A percentile compares a stretch with the other conserved stretches of the same genome.
Conservation (phyloP, 306 rosid species). For the Lathyrus oleraceus region DNA sequence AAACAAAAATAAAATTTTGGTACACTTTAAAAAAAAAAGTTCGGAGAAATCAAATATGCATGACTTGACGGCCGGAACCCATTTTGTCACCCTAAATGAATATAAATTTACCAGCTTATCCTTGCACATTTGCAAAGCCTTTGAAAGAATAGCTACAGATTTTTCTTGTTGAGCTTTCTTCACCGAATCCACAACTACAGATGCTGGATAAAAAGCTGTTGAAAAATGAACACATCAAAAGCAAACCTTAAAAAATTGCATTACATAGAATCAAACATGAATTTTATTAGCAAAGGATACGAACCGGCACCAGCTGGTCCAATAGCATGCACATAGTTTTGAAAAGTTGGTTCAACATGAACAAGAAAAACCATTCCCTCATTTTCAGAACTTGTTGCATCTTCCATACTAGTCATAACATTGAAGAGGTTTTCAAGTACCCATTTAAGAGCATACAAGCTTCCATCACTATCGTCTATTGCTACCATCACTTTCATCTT, state of each 20-base stretch:
- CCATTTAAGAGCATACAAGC: slow-evolving; percentile 68
- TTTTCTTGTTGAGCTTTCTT: slow-evolving; percentile 62
- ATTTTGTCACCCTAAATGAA: too few relatives aligned
- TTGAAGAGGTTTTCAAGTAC: slow-evolving; percentile 47
- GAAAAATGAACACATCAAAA: background rate
- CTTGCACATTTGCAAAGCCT: slow-evolving; percentile 59
- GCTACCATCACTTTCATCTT: slow-evolving; percentile 70
- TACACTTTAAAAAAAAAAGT: too few relatives aligned
- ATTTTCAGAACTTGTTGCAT: slow-evolving; percentile 4
- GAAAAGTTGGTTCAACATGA: slow-evolving; percentile 51
- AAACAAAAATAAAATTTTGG: too few relatives aligned
- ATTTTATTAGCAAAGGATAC: background rate
- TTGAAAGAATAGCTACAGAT: slow-evolving; percentile 48
- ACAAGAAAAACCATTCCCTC: slow-evolving; percentile 43
- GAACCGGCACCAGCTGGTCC: slow-evolving; percentile 52
- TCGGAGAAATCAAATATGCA: too few relatives aligned
- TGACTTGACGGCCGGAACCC: too few relatives aligned
- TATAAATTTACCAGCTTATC: slow-evolving; percentile 28
- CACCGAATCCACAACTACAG: slow-evolving; percentile 53
- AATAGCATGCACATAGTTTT: slow-evolving; percentile 36
- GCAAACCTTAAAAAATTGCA: background rate
- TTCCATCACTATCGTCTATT: slow-evolving; percentile 63
- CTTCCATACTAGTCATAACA: slow-evolving; percentile 12
- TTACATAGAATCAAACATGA: background rate
- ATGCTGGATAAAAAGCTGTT: slow-evolving; percentile 51